phyloP scores from a whole-genome alignment of 2,329 filamentous ascomycete species.

The Neurospora sp. region DNA sequence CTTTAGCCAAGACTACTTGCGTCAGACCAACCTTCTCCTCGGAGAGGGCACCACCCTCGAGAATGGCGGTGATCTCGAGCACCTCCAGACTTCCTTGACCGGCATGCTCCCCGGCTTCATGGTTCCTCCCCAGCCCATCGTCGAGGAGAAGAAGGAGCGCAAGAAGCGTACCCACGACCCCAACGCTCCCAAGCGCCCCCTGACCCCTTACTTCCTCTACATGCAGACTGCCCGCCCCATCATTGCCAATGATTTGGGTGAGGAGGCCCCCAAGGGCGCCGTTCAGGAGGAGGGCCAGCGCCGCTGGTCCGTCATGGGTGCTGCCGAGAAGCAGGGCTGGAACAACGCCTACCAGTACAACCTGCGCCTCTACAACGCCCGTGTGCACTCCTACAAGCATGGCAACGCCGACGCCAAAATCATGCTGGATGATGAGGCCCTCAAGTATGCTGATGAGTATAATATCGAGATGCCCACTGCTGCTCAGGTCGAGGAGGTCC shows the following conservation, averaged over 20 bases:
- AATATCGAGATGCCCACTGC: slow-evolving; percentile 42
- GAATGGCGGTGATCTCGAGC: slow-evolving; percentile 35
- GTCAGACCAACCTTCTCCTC: slow-evolving; percentile 77
- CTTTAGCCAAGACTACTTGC: slow-evolving; percentile 74
- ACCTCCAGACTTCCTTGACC: slow-evolving; percentile 40
- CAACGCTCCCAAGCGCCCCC: slow-evolving; percentile 85
- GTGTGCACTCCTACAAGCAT: slow-evolving; percentile 54
- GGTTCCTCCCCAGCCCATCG: slow-evolving; percentile 32
- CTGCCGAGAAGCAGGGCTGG: slow-evolving; percentile 61
- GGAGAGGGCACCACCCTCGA: slow-evolving; percentile 48
- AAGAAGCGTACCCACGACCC: slow-evolving; percentile 83
- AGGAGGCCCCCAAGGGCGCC: slow-evolving; percentile 70
- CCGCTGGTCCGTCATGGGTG: slow-evolving; percentile 71
- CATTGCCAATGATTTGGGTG: slow-evolving; percentile 68
- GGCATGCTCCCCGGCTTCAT: slow-evolving; percentile 32
- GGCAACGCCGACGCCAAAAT: slow-evolving; percentile 48
- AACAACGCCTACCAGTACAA: slow-evolving; percentile 60
- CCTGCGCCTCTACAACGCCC: slow-evolving; percentile 54
- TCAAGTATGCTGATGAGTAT: slow-evolving; percentile 49
- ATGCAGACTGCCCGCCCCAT: slow-evolving; percentile 78
- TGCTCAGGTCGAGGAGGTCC: slow-evolving; percentile 33
- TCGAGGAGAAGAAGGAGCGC: slow-evolving; percentile 72
- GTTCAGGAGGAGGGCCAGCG: slow-evolving; percentile 80
- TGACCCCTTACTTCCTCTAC: slow-evolving; percentile 93
- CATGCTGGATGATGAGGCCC: slow-evolving; percentile 52